phyloP scores from a whole-genome alignment of 495 filamentous ascomycete species.

The Aspergillus ellipticus region DNA sequence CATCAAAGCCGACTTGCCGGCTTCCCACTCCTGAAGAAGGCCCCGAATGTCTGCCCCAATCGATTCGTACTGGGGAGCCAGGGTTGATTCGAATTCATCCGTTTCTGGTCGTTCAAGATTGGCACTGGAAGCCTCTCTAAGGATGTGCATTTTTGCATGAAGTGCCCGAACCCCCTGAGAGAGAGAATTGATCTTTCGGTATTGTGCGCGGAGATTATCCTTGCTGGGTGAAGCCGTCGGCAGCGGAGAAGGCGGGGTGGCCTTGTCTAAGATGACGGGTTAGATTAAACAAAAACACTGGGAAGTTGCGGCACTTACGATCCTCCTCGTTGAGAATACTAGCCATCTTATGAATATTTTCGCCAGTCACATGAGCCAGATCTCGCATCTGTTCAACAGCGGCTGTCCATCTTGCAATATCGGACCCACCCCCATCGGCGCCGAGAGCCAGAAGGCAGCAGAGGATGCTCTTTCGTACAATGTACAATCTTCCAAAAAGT shows the following conservation, averaged over 20 bases:
- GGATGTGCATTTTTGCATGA: constrained; percentile 89
- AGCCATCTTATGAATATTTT: constrained; percentile 55
- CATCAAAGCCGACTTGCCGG: constrained; percentile 71
- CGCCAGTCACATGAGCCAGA: constrained; percentile 53
- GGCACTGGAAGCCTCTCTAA: constrained; percentile 83
- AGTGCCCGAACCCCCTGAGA: constrained; percentile 88
- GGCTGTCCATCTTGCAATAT: constrained; percentile 74
- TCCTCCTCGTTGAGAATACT: constrained; percentile 79
- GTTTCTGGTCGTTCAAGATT: constrained; percentile 70
- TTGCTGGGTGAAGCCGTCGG: constrained; percentile 68
- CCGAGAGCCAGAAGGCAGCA: constrained; percentile 84
- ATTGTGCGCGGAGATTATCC: constrained; percentile 77
- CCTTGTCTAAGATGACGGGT: constrained; percentile 33
- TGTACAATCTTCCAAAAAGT: constrained; percentile 73
- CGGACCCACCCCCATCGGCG: constrained; percentile 75
- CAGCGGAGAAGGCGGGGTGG: constrained; percentile 60
- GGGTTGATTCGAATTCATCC: constrained; percentile 60
- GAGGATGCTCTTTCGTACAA: constrained; percentile 74
- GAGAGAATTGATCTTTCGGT: constrained; percentile 78
- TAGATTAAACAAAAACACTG: constrained; percentile 20
- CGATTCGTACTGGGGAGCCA: constrained; percentile 89
- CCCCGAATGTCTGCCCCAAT: constrained; percentile 82
- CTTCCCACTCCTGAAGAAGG: constrained; percentile 87
- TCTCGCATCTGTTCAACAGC: constrained; percentile 72
- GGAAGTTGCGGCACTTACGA: constrained; percentile 49